These are phyloP conservation scores for Triangularia verruculosa DNA, from an alignment of 2,329 filamentous ascomycete species.

Conservation along the genomic window DNA sequence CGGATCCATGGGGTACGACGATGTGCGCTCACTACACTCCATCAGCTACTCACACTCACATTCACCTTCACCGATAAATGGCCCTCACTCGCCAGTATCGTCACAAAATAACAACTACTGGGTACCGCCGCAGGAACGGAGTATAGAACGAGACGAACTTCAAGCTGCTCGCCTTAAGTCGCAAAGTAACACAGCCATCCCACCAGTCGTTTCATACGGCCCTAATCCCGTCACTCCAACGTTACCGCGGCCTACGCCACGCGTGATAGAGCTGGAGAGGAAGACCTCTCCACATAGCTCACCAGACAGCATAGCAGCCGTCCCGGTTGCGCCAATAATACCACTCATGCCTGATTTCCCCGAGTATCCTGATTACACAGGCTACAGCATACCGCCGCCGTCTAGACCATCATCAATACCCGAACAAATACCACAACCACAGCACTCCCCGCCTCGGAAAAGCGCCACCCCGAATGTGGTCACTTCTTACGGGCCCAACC, in stretches of 20 bases:
- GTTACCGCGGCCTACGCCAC: slow-evolving; percentile 20
- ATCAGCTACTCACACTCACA: slow-evolving; percentile 7
- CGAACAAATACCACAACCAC: slow-evolving; percentile 10
- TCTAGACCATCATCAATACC: not conserved
- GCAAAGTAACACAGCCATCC: slow-evolving; percentile 14
- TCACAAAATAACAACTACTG: slow-evolving; percentile 20
- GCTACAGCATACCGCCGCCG: slow-evolving; percentile 19
- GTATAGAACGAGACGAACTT: slow-evolving; percentile 27
- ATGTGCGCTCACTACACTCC: slow-evolving; percentile 28
- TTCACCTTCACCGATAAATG: slow-evolving; percentile 22
- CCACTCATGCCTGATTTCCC: slow-evolving; percentile 18
- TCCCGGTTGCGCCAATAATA: slow-evolving; percentile 20
- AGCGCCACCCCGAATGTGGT: slow-evolving; percentile 18
- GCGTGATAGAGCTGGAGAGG: slow-evolving; percentile 13
- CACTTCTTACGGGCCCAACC: slow-evolving; percentile 31
- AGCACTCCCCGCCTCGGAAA: slow-evolving; percentile 19
- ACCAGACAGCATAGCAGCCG: slow-evolving; percentile 18
- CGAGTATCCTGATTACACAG: slow-evolving; percentile 21
- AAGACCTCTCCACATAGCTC: slow-evolving; percentile 17
- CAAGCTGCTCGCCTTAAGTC: slow-evolving; percentile 26
- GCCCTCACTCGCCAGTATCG: slow-evolving; percentile 24
- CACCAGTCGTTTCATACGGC: slow-evolving; percentile 27
- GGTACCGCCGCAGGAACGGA: slow-evolving; percentile 15
- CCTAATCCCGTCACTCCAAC: slow-evolving; percentile 31
- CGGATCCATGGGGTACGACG: slow-evolving; percentile 30